Percentiles rank a stretch among this genome's conserved stretches.
These are phyloP conservation scores for Venturia oleaginea DNA, from an alignment of 2,329 filamentous ascomycete genomes.

Conservation along the genomic window DNA sequence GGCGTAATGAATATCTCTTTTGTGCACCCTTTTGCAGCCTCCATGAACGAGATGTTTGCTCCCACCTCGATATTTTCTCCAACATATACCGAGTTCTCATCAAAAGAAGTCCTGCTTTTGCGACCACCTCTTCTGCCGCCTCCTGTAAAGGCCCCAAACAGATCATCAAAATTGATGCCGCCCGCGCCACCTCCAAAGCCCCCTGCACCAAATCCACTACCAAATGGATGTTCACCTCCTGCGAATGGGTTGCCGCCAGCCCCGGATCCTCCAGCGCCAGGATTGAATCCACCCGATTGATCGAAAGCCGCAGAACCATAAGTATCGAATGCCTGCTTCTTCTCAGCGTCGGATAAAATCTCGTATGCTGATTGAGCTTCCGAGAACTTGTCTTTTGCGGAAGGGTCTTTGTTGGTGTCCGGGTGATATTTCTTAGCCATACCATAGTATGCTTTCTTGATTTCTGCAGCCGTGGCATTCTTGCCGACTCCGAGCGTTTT, in stretches of 20 bases:
- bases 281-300: constrained; percentile 65
- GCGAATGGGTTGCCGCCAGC: constrained; percentile 55
- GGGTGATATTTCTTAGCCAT: constrained; percentile 96
- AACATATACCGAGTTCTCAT: constrained; percentile 68
- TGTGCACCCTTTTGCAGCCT: constrained; percentile 81
- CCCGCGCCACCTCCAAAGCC: constrained; percentile 59
- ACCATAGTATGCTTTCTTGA: constrained; percentile 98
- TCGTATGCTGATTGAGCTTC: constrained; percentile 94
- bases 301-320: constrained; percentile 75
- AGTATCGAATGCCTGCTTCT: constrained; percentile 84
- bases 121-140: constrained; percentile 37
- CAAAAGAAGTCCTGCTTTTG: constrained; percentile 51
- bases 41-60: constrained; percentile 87
- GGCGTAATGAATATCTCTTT: constrained; percentile 87
- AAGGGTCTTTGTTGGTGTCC: constrained; percentile 91
- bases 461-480: constrained; percentile 70
- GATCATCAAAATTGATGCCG: constrained; percentile 86
- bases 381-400: constrained; percentile 89
- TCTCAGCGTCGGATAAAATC: constrained; percentile 82
- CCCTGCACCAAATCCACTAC: constrained; percentile 36
- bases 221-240: constrained; percentile 31
- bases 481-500: constrained; percentile 76
- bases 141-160: constrained; percentile 74
- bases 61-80: constrained; percentile 95
- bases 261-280: constrained; percentile 51